These are phyloP conservation scores for Eucalyptus paniculata DNA, from an alignment of 345 rosid species.

Conservation along the genomic window DNA sequence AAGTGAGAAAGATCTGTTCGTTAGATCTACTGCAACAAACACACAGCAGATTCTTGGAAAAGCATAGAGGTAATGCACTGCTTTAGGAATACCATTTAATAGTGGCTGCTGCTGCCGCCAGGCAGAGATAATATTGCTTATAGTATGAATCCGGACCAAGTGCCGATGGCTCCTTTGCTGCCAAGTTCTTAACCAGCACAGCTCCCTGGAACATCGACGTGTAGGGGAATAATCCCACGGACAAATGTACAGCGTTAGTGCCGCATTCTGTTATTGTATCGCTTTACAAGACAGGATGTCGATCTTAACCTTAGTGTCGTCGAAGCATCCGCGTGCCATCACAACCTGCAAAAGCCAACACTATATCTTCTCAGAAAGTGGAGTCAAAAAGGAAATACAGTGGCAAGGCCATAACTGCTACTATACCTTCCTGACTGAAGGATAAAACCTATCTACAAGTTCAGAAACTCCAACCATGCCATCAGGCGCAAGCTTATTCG, in stretches of 20 bases:
- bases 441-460: conserved; percentile 54
- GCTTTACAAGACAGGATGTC: neutral
- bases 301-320: conserved; percentile 77
- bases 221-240: neutral
- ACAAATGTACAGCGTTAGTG: neutral
- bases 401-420: neutral
- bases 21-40: neutral
- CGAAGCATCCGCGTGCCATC: conserved; percentile 84
- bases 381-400: neutral
- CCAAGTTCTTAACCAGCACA: conserved; percentile 60
- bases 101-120: conserved; percentile 89
- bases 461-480: conserved; percentile 92
- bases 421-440: conserved; percentile 69
- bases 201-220: conserved; percentile 55
- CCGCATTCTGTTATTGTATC: neutral
- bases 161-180: conserved; percentile 82
- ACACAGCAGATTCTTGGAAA: neutral
- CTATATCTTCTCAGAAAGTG: neutral
- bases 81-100: conserved; percentile 58
- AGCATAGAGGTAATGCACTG: neutral
- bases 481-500: conserved; percentile 71
- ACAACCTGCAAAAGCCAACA: conserved; percentile 44
- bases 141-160: conserved; percentile 88
- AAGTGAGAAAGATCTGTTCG: neutral
- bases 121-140: conserved; percentile 92